Evolutionary conservation across 306 rosid genomes (phyloP).

Genomic region (Vicia villosa): DNA sequence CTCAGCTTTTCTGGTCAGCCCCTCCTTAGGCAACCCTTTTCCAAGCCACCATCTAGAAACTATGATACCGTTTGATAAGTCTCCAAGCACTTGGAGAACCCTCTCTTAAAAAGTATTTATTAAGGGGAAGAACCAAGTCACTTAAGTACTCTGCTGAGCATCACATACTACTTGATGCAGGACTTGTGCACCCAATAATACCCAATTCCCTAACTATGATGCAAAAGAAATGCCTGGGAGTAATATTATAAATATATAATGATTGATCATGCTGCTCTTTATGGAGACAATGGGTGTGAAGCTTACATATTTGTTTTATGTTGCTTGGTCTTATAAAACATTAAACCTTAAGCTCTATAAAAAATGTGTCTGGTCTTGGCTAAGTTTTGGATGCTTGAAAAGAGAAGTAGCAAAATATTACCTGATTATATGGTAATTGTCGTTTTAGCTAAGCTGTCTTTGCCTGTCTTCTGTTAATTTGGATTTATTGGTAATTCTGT

Average conservation of each 20-base stretch:
- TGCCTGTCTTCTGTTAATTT: conserved; percentile 14
- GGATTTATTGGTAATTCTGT: conserved; percentile 13
- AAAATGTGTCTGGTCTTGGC: conserved; percentile 1
- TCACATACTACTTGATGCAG: background rate
- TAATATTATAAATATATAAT: conserved; percentile 14
- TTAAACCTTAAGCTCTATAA: background rate
- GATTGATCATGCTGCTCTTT: background rate
- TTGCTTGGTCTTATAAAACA: conserved; percentile 2
- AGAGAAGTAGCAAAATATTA: conserved; percentile 6
- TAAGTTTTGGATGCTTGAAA: conserved; percentile 11
- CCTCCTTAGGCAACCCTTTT: background rate
- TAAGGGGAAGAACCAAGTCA: conserved; percentile 2
- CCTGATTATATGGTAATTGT: conserved; percentile 8
- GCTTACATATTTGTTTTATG: conserved; percentile 10
- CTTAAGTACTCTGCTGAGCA: background rate
- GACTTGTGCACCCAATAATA: background rate
- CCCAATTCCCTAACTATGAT: background rate
- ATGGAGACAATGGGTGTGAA: conserved; percentile 9
- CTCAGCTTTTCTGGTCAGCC: background rate
- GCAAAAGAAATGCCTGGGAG: conserved; percentile 9
- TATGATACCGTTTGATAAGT: background rate
- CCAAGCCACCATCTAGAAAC: background rate
- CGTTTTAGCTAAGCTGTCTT: conserved; percentile 1
- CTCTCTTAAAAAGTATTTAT: background rate
- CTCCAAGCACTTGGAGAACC: background rate